Conservation (phyloP, 2,329 filamentous ascomycete species). For the Didymella pomorum region DNA sequence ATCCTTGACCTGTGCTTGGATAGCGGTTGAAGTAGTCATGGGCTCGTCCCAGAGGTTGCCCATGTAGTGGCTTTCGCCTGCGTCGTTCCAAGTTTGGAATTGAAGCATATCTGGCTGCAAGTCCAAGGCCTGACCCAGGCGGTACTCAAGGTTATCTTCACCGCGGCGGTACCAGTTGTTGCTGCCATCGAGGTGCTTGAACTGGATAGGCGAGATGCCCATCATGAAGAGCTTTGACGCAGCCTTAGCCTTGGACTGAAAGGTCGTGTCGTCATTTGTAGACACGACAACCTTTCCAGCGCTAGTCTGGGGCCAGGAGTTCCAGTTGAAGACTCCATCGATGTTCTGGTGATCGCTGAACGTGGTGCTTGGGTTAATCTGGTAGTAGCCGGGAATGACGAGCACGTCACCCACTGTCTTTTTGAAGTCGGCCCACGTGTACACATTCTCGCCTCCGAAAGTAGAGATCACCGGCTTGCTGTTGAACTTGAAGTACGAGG, state of each 20-base stretch:
- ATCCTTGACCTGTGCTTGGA: conserved; percentile 39
- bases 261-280: conserved; percentile 38
- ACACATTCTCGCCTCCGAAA: conserved; percentile 40
- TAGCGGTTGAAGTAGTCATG: conserved; percentile 30
- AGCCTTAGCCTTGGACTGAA: conserved; percentile 39
- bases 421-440: conserved; percentile 34
- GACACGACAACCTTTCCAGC: conserved; percentile 38
- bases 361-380: conserved; percentile 26
- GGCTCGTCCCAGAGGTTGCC: conserved; percentile 51
- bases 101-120: conserved; percentile 52
- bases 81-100: conserved; percentile 55
- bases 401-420: conserved; percentile 37
- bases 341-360: conserved; percentile 38
- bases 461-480: conserved; percentile 45
- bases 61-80: conserved; percentile 53
- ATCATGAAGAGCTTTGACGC: conserved; percentile 52
- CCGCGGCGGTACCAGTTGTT: conserved; percentile 51
- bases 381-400: conserved; percentile 30
- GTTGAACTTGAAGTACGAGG: conserved; percentile 42
- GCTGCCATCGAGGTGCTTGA: conserved; percentile 45
- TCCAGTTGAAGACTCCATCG: conserved; percentile 52
- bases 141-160: conserved; percentile 49
- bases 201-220: conserved; percentile 45
- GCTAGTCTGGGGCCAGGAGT: conserved; percentile 44
- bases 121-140: conserved; percentile 37